Base-by-base conservation (phyloP, 1,284 basidiomycete species). In the Ustilago hordei region DNA sequence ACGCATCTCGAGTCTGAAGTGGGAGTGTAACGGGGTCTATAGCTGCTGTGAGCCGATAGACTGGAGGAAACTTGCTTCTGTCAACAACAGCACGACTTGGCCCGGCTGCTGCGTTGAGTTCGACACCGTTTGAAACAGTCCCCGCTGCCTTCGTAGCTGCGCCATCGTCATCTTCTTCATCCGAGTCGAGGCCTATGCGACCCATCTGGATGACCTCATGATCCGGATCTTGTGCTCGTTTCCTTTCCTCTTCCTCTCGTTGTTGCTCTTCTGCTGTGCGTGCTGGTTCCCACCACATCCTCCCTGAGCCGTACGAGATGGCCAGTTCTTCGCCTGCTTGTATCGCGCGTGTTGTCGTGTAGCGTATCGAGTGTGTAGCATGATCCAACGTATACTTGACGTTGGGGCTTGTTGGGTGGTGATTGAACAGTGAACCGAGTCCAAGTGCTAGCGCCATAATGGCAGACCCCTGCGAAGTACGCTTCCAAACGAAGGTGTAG, bases 361-460 rank as follows among this genome's bases (percentile, higher is more conserved):
- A 95, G 67, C 88, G 87, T 69, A 95, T 93, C 3, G 90, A 90
- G 53, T 92, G 90, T 0, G 88, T 89, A 0, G 55, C 39, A 11
- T 82, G 70, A 54, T 87, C 82, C 12, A 92, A 84, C 4, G 87
- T 87, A 84, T 90, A 94, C 0, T 90, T 91, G 17, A 94, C 90
- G 82, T 94, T 95, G 2, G 93, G 93, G 2, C 32, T 36, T 1
- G 80, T 76, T 17, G 89, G 87, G 0, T 91, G 90, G 85, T 93
- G 93, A 80, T 94, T 94, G 87, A 95, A 94, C 4, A 94, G 83
- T 1, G 92, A 93, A 9, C 93, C 95, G 34, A 96, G 88, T 1
- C 95, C 95, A 0, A 96, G 86, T 0, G 93, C 93, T 2, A 98
- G 89, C 0, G 93, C 95, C 93, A 94, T 94, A 7, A 78, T 48